Conservation (phyloP, 2,329 filamentous ascomycete genomes). For the Fusarium xylarioides region DNA sequence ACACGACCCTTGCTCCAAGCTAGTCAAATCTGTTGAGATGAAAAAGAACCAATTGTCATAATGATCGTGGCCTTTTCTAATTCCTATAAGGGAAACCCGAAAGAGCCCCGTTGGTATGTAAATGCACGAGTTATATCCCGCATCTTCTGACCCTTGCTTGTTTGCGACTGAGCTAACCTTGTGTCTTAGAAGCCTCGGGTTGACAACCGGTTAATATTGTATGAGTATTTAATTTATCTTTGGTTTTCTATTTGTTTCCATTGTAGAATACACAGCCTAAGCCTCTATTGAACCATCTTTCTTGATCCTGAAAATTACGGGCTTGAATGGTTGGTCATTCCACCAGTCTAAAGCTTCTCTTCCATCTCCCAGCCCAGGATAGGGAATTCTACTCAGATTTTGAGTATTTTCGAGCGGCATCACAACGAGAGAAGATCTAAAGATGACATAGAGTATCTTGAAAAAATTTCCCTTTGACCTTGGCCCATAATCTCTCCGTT, state of each 20-base stretch:
- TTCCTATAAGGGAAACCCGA: constrained; percentile 17
- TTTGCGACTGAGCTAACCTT: constrained; percentile 21
- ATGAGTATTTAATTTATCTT: not conserved
- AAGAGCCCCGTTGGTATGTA: constrained; percentile 3
- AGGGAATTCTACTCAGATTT: not conserved
- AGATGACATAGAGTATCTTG: rapidly evolving
- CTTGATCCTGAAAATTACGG: not conserved
- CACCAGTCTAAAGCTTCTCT: not conserved
- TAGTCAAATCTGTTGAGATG: constrained; percentile 26
- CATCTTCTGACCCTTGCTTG: constrained; percentile 21
- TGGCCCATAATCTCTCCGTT: not conserved
- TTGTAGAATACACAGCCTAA: rapidly evolving
- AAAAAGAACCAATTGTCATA: constrained; percentile 14
- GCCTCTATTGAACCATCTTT: not conserved
- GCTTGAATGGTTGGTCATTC: not conserved
- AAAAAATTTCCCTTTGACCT: not conserved
- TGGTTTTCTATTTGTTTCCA: not conserved
- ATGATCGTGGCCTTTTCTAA: constrained; percentile 7
- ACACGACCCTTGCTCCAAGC: constrained; percentile 16
- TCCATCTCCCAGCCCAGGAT: no score
- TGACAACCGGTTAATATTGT: constrained; percentile 10
- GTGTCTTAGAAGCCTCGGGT: not conserved
- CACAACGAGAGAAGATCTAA: not conserved
- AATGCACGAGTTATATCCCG: constrained; percentile 28
- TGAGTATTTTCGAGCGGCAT: no score